These are phyloP conservation scores for Mortierella sp. DNA, from an alignment of 371 early-diverging fungal genomes.

Conservation along the genomic window DNA sequence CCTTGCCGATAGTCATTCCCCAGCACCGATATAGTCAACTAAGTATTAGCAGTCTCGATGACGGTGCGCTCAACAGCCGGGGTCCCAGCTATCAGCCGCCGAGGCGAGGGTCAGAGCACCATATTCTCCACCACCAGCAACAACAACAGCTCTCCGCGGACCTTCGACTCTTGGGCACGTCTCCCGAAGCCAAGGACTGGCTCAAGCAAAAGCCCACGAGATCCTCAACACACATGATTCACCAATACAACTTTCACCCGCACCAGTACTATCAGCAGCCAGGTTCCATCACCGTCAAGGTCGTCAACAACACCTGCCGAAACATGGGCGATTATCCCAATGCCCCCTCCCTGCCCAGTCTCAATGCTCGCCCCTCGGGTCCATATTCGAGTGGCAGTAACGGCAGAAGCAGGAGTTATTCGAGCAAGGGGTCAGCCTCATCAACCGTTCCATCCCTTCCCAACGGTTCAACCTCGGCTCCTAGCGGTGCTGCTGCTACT, in stretches of 20 bases:
- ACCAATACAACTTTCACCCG: constrained; percentile 50
- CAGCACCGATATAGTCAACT: constrained; percentile 23
- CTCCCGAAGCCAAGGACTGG: constrained; percentile 57
- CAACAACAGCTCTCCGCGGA: constrained; percentile 35
- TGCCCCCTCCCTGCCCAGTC: constrained; percentile 23
- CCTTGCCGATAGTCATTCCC: constrained; percentile 44
- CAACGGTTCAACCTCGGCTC: constrained; percentile 6
- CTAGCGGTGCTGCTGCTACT: neutral
- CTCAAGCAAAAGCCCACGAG: constrained; percentile 52
- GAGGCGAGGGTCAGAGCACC: constrained; percentile 51
- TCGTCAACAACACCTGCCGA: constrained; percentile 44
- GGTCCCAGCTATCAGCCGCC: constrained; percentile 22
- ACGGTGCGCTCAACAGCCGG: constrained; percentile 18
- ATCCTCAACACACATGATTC: constrained; percentile 50
- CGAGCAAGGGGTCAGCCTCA: constrained; percentile 14
- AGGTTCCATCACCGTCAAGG: constrained; percentile 37
- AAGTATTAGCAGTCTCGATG: constrained; percentile 25
- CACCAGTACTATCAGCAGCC: constrained; percentile 46
- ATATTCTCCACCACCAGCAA: constrained; percentile 24
- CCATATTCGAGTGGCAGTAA: neutral
- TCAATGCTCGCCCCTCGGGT: constrained; percentile 16
- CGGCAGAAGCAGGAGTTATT: constrained; percentile 2
- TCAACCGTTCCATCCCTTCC: neutral
- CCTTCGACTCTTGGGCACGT: constrained; percentile 37
- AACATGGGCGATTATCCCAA: constrained; percentile 49